phyloP scores from a whole-genome alignment of 2,329 filamentous ascomycete genomes.

The Aspergillus neoniger region DNA sequence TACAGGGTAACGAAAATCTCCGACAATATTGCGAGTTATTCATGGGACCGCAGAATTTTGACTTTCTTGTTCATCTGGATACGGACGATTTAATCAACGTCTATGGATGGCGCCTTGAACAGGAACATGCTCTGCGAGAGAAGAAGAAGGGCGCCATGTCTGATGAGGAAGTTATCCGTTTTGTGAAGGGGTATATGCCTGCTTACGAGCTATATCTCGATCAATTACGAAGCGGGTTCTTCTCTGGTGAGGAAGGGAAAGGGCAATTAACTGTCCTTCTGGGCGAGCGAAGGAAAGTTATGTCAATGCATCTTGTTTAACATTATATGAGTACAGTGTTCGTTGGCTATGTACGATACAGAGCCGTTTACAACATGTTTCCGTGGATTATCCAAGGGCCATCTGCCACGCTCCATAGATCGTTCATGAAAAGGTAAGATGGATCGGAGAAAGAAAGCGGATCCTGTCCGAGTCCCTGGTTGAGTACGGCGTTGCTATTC shows the following conservation, averaged over 20 bases:
- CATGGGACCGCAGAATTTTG: neutral
- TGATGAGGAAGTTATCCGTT: neutral
- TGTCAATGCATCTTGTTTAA: too few relatives aligned
- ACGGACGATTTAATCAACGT: conserved; percentile 1
- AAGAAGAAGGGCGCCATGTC: neutral
- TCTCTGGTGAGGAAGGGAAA: neutral
- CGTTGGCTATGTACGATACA: too few relatives aligned
- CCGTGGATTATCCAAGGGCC: conserved; percentile 37
- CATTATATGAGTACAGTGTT: too few relatives aligned
- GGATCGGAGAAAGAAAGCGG: neutral
- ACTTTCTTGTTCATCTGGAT: neutral
- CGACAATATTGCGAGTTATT: neutral
- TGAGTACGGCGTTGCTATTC: neutral
- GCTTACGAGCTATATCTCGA: conserved; percentile 7
- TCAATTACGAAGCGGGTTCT: neutral
- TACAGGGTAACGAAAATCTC: neutral
- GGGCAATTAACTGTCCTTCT: neutral
- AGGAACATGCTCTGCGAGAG: neutral
- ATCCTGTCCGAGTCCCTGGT: neutral
- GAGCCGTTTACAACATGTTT: conserved; percentile 5
- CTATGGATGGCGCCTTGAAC: neutral
- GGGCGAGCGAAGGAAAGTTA: neutral
- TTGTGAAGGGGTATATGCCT: conserved; percentile 2
- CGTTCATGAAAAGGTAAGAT: conserved; percentile 19
- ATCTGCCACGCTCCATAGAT: conserved; percentile 35